Evolutionary conservation across 495 filamentous ascomycete genomes (phyloP), one percentile per base, ranked within the genome.

Genomic region (Viridothelium virens): DNA sequence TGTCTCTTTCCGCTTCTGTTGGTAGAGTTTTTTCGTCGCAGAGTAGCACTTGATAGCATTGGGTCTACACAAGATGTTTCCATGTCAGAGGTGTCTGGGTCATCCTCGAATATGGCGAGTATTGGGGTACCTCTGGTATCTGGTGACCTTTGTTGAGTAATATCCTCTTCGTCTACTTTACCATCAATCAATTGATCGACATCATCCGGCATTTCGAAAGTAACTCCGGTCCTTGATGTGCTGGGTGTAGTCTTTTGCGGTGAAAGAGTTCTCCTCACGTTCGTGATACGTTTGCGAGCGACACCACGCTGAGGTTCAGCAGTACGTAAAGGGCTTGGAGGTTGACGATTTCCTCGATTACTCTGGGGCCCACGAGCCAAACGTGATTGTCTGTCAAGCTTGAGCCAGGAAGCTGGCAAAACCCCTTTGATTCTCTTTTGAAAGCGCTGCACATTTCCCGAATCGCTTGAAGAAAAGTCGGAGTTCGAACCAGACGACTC

Each of bases 341-440:
- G 25, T 7, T 18, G 53, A 36, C 14, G 18, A 36, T 36, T 34
- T 36, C 6, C 36, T 5, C 25, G 6, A 34, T 18, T 36, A 31
- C 10, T 18, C 14, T 59, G 33, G 5, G 18, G 25, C 36, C 36
- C 53, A 36, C 31, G n/a, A 34, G 53, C 31, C 31, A 34, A 14
- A 18, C 53, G 53, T 9, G 53, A 59, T 36, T 59, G n/a, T 14
- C 14, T 59, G 70, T 96, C 87, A 47, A 97, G 79, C 68, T 89
- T 85, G 56, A 95, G 81, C 88, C 89, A 96, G 2, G 93, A 97
- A 4, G 93, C 93, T 44, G 93, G 92, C 53, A 97, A 82, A 16
- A 96, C 91, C 44, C 92, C 92, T 64, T 86, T 86, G 56, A 93
- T 93, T 66, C 77, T 85, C 56, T 79, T 82, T 48, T 82, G 77